Evolutionary conservation across 352 stramenopile genomes (phyloP).

Genomic region (Phytophthora niederhauseri): DNA sequence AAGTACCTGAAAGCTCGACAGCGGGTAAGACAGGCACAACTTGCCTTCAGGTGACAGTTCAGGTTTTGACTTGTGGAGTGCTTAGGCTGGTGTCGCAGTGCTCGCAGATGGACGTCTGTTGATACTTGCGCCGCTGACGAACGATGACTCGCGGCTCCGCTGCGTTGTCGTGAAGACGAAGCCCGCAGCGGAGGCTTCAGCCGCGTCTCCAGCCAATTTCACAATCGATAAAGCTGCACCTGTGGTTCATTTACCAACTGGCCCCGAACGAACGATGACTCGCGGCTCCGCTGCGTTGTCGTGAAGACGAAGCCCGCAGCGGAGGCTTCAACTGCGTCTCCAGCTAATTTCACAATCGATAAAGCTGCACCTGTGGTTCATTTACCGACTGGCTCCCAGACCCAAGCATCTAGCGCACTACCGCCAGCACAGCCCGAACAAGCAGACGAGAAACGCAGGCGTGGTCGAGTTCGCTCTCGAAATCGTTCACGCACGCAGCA

Average conservation of each 20-base stretch:
- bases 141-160: slow-evolving; percentile 45
- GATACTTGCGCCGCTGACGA: slow-evolving; percentile 55
- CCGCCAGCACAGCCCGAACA: slow-evolving; percentile 6
- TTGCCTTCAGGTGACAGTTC: not conserved
- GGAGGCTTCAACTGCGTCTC: slow-evolving; percentile 17
- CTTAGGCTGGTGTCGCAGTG: slow-evolving; percentile 62
- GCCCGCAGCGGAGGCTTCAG: slow-evolving; percentile 14
- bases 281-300: slow-evolving; percentile 56
- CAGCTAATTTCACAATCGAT: slow-evolving; percentile 34
- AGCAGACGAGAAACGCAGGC: slow-evolving; percentile 13
- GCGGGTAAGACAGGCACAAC: slow-evolving; percentile 37
- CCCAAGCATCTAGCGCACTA: slow-evolving; percentile 8
- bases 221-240: slow-evolving; percentile 32
- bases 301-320: slow-evolving; percentile 43
- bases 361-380: slow-evolving; percentile 19
- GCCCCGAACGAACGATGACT: too few species aligned
- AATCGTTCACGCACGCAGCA: slow-evolving; percentile 20
- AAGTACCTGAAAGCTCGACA: slow-evolving; percentile 59
- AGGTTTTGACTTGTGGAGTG: slow-evolving; percentile 1
- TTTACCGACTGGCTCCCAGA: not conserved
- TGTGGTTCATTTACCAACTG: not conserved
- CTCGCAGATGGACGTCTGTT: slow-evolving; percentile 51
- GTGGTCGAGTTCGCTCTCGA: slow-evolving; percentile 16
- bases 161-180: slow-evolving; percentile 63
- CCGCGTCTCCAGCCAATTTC: slow-evolving; percentile 24